Evolutionary conservation across 1,139 yeast species (phyloP).

Genomic region (Yamadazyma jaroonii): DNA sequence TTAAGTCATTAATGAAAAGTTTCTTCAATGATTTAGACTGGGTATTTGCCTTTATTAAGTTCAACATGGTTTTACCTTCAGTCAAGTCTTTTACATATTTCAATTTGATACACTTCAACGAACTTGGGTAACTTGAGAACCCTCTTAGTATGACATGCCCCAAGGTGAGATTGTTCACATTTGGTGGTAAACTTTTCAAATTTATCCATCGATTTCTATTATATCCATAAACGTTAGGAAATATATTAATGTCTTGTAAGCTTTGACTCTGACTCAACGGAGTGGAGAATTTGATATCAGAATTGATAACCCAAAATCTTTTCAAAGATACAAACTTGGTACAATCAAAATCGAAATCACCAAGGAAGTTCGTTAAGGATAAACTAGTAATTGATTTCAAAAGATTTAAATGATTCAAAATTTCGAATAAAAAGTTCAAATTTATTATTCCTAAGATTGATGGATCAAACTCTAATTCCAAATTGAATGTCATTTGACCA

Average conservation of each 20-base stretch:
- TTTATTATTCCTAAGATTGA: slow-evolving; percentile 16
- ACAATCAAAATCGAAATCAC: slow-evolving; percentile 15
- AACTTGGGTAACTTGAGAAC: slow-evolving; percentile 12
- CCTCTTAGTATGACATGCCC: slow-evolving; percentile 17
- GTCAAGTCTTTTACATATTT: slow-evolving; percentile 16
- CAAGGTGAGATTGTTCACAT: slow-evolving; percentile 13
- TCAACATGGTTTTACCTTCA: slow-evolving; percentile 11
- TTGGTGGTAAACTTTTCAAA: slow-evolving; percentile 14
- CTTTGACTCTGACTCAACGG: slow-evolving; percentile 5
- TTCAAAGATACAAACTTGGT: slow-evolving; percentile 12
- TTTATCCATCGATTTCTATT: slow-evolving; percentile 11
- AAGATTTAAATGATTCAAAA: slow-evolving; percentile 3
- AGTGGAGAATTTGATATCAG: slow-evolving; percentile 14
- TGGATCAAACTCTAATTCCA: slow-evolving; percentile 24
- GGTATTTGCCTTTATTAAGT: slow-evolving; percentile 8
- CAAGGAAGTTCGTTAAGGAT: slow-evolving; percentile 14
- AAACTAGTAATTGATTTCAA: slow-evolving; percentile 9
- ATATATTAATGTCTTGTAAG: slow-evolving; percentile 10
- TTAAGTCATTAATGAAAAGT: slow-evolving; percentile 6
- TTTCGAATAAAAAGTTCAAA: slow-evolving; percentile 11
- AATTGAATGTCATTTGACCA: slow-evolving; percentile 12
- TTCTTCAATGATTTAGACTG: slow-evolving; percentile 4
- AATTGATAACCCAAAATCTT: slow-evolving; percentile 19
- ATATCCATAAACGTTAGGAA: slow-evolving; percentile 18
- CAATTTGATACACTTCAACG: slow-evolving; percentile 11